A percentile compares a stretch with the other conserved stretches of the same genome.
These are phyloP conservation scores for Pseudogymnoascus sp. DNA, from an alignment of 2,329 filamentous ascomycete genomes.

Conservation along the genomic window DNA sequence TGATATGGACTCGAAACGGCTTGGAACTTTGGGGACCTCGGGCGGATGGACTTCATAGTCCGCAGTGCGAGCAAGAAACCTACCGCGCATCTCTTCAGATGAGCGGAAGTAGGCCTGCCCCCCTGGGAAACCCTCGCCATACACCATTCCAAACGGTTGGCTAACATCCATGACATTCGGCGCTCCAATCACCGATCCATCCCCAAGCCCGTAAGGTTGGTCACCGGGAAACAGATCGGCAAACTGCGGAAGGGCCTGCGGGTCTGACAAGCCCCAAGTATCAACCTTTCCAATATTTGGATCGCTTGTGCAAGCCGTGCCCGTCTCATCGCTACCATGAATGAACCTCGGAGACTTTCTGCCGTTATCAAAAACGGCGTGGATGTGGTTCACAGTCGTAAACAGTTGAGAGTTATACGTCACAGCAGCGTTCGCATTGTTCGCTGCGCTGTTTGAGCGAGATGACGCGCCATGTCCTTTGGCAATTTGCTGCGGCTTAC, in stretches of 20 bases:
- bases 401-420: slow-evolving; percentile 82
- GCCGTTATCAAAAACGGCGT: slow-evolving; percentile 66
- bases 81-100: slow-evolving; percentile 65
- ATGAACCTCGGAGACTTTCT: slow-evolving; percentile 73
- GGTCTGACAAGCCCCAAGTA: slow-evolving; percentile 73
- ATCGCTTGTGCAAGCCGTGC: slow-evolving; percentile 73
- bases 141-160: slow-evolving; percentile 72
- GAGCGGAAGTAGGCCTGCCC: slow-evolving; percentile 73
- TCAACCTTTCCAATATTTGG: slow-evolving; percentile 69
- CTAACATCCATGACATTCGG: slow-evolving; percentile 90
- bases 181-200: slow-evolving; percentile 65
- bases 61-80: slow-evolving; percentile 59
- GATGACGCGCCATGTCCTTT: slow-evolving; percentile 45
- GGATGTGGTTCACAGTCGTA: slow-evolving; percentile 69
- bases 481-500: slow-evolving; percentile 61
- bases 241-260: slow-evolving; percentile 67
- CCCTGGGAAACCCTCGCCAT: slow-evolving; percentile 79
- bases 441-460: slow-evolving; percentile 40
- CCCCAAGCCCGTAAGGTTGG: slow-evolving; percentile 67
- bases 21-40: slow-evolving; percentile 70
- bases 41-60: slow-evolving; percentile 54
- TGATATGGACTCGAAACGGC: slow-evolving; percentile 62
- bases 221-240: slow-evolving; percentile 68
- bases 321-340: slow-evolving; percentile 73
- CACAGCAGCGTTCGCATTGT: slow-evolving; percentile 62